These are phyloP conservation scores for Rhodotorula sp. DNA, from an alignment of 1,284 basidiomycete species.

Conservation along the genomic window DNA sequence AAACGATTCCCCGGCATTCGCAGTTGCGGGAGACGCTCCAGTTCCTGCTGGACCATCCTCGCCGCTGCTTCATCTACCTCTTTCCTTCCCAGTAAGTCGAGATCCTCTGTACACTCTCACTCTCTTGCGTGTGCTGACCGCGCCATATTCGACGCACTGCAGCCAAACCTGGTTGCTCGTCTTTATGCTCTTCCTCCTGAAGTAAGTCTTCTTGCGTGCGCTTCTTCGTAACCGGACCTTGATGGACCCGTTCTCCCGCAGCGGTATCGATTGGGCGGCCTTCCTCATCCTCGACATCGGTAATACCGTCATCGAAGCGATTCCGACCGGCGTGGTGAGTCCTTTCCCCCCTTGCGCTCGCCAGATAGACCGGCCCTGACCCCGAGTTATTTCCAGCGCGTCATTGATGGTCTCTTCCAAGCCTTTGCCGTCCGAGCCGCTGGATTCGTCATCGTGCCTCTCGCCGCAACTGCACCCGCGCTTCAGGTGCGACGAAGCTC, in stretches of 20 bases:
- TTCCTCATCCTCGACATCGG: conserved; percentile 88
- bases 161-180: conserved; percentile 87
- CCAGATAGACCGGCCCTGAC: neutral
- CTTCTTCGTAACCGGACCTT: fast-evolving
- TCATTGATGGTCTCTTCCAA: conserved; percentile 51
- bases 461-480: conserved; percentile 74
- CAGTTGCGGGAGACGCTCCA: conserved; percentile 74
- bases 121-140: too few species aligned
- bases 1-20: conserved; percentile 62
- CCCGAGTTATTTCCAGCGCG: conserved; percentile 54
- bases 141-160: neutral
- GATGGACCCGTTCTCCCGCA: conserved; percentile 45
- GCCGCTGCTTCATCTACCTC: conserved; percentile 87
- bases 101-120: neutral
- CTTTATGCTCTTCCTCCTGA: conserved; percentile 65
- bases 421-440: conserved; percentile 74
- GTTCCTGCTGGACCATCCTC: conserved; percentile 94
- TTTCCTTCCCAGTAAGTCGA: conserved; percentile 73
- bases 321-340: conserved; percentile 61
- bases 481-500: conserved; percentile 50
- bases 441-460: conserved; percentile 74
- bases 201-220: conserved; percentile 54
- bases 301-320: conserved; percentile 65
- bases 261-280: conserved; percentile 78
- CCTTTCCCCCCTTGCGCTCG: conserved; percentile 56